Percentiles rank a stretch among this genome's conserved stretches.
phyloP scores from a whole-genome alignment of 306 rosid genomes.

The Glycyrrhiza uralensis region DNA sequence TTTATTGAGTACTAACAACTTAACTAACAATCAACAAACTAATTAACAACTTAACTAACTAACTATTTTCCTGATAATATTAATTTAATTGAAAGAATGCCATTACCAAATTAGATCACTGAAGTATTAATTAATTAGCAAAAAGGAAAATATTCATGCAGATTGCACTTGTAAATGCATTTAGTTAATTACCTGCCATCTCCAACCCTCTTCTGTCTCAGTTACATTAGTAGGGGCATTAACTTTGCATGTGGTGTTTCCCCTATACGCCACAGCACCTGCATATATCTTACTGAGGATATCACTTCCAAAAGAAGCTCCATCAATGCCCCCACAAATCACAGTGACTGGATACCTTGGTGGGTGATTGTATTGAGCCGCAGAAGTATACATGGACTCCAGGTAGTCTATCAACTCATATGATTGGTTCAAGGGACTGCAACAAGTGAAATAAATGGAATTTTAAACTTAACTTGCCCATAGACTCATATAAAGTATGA shows the following conservation, averaged over 20 bases:
- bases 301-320: conserved; percentile 31
- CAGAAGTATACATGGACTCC: background rate
- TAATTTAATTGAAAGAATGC: background rate
- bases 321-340: conserved; percentile 62
- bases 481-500: too few relatives aligned
- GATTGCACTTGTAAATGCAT: background rate
- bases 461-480: background rate
- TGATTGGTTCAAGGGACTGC: conserved; percentile 42
- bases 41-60: too few relatives aligned
- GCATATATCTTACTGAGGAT: conserved; percentile 49
- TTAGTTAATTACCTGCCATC: conserved; percentile 71
- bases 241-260: conserved; percentile 46
- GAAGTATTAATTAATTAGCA: too few relatives aligned
- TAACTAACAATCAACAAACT: too few relatives aligned
- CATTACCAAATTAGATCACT: background rate
- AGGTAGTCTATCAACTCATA: conserved; percentile 40
- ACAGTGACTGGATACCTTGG: conserved; percentile 51
- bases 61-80: too few relatives aligned
- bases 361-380: conserved; percentile 67
- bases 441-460: background rate
- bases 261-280: conserved; percentile 47
- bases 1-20: too few relatives aligned
- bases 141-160: too few relatives aligned
- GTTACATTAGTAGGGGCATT: conserved; percentile 29
- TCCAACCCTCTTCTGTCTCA: conserved; percentile 55